Base-by-base conservation (phyloP, 768 basidiomycete genomes). In the Pleurotus salmoneostramineus region DNA sequence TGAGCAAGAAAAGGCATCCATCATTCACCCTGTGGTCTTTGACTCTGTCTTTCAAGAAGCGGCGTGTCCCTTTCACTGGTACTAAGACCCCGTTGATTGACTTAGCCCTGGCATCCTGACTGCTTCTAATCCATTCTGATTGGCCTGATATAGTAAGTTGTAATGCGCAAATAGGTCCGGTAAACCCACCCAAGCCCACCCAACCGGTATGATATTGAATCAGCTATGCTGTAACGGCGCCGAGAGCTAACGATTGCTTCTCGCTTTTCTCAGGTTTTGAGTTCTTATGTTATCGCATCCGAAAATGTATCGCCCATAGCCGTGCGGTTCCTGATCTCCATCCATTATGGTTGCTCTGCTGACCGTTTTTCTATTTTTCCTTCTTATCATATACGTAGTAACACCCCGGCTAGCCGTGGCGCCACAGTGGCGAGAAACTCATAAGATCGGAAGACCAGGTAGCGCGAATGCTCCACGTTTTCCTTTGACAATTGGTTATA, bases 261-360 rank as follows among this genome's bases (percentile, higher is more conserved):
- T 52, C 50, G 50, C 52, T 45, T n/a, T 52, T 55, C 52, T 55
- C 40, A 55, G 52, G 52, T 43, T 55, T 36, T 35, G n/a, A 55
- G 52, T 55, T 55, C 52, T 43, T 55, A 55, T 43, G 52, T 55
- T 55, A 55, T 55, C 52, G 52, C 52, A 15, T 5, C 52, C 52
- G 52, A 17, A 55, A 27, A 17, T 36, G 40, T 40, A 55, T 55
- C 52, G 52, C 52, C 50, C 52, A 21, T 12, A 42, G 27, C 27
- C 52, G 52, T 55, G 52, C 40, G 40, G 52, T 55, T 55, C 52
- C 52, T 55, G 52, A 55, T 55, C 52, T 55, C 52, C 52, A 55
- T 45, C 40, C 40, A 42, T 45, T 11, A n/a, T 45, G 44, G 17
- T 55, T 42, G 52, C 43, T 40, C 52, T 55, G 52, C 52, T 54